phyloP scores from a whole-genome alignment of 177 flowering plant species.

The Vitis hybrid region DNA sequence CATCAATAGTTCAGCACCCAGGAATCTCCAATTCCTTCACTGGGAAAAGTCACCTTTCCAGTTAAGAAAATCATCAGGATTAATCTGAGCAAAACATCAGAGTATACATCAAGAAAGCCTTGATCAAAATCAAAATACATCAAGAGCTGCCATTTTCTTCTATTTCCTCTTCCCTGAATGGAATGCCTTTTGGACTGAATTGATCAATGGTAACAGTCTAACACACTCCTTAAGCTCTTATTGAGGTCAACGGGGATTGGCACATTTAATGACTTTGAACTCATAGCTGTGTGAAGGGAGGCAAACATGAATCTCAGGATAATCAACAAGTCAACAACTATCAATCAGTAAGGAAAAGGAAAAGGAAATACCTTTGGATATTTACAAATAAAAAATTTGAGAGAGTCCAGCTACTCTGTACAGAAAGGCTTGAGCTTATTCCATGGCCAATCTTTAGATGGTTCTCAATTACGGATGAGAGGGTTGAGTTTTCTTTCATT shows the following conservation, averaged over 20 bases:
- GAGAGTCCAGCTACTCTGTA: conserved; percentile 49
- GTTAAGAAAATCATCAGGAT: conserved; percentile 70
- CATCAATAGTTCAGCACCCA: too few species aligned
- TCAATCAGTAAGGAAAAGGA: not conserved
- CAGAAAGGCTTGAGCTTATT: conserved; percentile 61
- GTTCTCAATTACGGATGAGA: conserved; percentile 59
- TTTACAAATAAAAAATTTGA: conserved; percentile 69
- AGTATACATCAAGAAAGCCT: too few species aligned
- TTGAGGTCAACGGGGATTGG: conserved; percentile 15
- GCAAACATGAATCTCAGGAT: conserved; percentile 70
- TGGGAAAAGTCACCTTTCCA: conserved; percentile 13
- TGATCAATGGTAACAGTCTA: conserved; percentile 15
- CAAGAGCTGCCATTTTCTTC: too few species aligned
- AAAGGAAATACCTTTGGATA: conserved; percentile 54
- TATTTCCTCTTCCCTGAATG: too few species aligned
- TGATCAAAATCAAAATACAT: too few species aligned
- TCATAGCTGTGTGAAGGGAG: conserved; percentile 62
- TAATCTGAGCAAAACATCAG: conserved; percentile 3
- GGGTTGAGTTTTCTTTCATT: conserved; percentile 54
- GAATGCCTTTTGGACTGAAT: conserved; percentile 39
- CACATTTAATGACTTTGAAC: conserved; percentile 53
- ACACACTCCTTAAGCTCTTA: conserved; percentile 12
- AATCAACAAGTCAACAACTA: not conserved
- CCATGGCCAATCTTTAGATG: conserved; percentile 76
- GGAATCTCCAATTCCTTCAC: too few species aligned